Conservation (phyloP, 352 stramenopile genomes). For the Halophytophthora batemanensis region DNA sequence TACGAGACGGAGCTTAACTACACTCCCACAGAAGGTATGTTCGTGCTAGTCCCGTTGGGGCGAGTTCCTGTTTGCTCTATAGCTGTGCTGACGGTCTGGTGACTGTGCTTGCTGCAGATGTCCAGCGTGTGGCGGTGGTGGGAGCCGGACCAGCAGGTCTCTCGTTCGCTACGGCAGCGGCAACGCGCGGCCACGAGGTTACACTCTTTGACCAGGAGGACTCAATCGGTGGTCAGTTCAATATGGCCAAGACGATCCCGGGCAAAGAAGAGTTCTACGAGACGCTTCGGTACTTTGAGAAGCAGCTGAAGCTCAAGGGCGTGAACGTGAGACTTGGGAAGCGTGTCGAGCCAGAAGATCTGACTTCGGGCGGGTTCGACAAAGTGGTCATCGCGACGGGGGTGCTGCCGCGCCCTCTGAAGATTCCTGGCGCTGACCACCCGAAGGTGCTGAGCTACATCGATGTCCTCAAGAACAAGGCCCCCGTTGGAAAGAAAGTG, state of each 20-base stretch:
- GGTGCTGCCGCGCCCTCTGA: constrained; percentile 86
- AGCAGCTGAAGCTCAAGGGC: constrained; percentile 79
- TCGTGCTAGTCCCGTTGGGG: too few relatives aligned
- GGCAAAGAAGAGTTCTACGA: constrained; percentile 98
- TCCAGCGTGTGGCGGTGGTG: constrained; percentile 86
- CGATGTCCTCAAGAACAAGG: constrained; percentile 92
- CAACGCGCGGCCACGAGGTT: constrained; percentile 90
- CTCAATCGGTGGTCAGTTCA: constrained; percentile 94
- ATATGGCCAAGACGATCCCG: constrained; percentile 96
- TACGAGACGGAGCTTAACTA: constrained; percentile 93
- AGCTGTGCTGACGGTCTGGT: not conserved
- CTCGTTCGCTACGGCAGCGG: constrained; percentile 86
- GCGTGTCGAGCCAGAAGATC: constrained; percentile 45
- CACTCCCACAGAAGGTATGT: constrained; percentile 38
- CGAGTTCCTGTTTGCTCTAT: too few relatives aligned
- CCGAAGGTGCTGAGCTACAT: constrained; percentile 94
- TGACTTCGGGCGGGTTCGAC: constrained; percentile 69
- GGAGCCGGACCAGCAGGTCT: constrained; percentile 93
- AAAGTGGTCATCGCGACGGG: constrained; percentile 96
- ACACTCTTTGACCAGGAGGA: constrained; percentile 91
- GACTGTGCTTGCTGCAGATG: constrained; percentile 15
- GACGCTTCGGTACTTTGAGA: constrained; percentile 94
- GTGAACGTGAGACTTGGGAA: constrained; percentile 82
- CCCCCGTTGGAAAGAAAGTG: constrained; percentile 88
- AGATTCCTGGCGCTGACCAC: constrained; percentile 88